Percentiles rank a stretch among this genome's conserved stretches.
Conservation (phyloP, 1,139 yeast species). For the Blastobotrys elegans region DNA sequence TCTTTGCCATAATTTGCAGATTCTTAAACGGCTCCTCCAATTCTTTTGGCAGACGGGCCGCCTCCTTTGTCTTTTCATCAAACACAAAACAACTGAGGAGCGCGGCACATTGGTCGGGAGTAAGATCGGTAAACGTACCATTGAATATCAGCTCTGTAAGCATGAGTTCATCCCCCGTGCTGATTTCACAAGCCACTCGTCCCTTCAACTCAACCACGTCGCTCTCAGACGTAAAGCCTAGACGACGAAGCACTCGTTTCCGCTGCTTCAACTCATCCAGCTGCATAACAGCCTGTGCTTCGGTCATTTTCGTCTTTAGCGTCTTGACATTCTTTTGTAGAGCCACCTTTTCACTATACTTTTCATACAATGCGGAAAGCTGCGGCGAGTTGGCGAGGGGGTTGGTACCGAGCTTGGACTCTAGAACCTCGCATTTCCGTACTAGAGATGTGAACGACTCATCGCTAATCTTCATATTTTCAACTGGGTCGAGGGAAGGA, state of each 20-base stretch:
- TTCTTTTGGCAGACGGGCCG: slow-evolving; percentile 80
- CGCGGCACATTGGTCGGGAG: slow-evolving; percentile 89
- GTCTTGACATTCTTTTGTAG: slow-evolving; percentile 57
- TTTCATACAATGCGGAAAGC: slow-evolving; percentile 54
- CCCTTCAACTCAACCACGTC: slow-evolving; percentile 95
- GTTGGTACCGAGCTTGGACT: slow-evolving; percentile 62
- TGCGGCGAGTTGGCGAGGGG: slow-evolving; percentile 66
- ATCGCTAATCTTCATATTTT: slow-evolving; percentile 86
- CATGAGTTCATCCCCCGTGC: slow-evolving; percentile 78
- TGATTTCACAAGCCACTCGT: slow-evolving; percentile 92
- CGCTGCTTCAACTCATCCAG: slow-evolving; percentile 90
- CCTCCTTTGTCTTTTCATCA: slow-evolving; percentile 90
- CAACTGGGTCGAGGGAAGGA: slow-evolving; percentile 83
- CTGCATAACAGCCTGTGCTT: slow-evolving; percentile 88
- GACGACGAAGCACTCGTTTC: slow-evolving; percentile 77
- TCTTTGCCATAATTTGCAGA: slow-evolving; percentile 83
- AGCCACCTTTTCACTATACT: slow-evolving; percentile 61
- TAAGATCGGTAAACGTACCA: slow-evolving; percentile 85
- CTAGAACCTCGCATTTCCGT: slow-evolving; percentile 76
- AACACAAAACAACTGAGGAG: slow-evolving; percentile 90
- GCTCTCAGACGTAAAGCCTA: slow-evolving; percentile 75
- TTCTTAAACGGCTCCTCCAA: slow-evolving; percentile 83
- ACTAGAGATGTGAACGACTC: slow-evolving; percentile 65
- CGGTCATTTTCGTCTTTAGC: slow-evolving; percentile 60
- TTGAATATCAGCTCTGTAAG: slow-evolving; percentile 89